Conservation (phyloP, 441 rosid genomes). For the Adansonia gregorii region DNA sequence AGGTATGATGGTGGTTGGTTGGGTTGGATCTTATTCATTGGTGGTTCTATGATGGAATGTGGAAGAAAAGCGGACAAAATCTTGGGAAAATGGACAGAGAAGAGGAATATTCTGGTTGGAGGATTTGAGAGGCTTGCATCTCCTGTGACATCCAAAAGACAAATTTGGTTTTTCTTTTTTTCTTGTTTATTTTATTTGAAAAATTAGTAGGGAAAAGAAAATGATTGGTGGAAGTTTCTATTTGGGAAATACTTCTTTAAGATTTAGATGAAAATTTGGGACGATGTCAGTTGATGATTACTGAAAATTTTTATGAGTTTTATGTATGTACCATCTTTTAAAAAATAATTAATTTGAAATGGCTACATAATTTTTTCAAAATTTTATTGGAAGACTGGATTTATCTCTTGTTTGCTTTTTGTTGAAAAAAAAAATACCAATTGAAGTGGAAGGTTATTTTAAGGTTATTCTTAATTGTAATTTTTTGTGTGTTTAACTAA, state of each 20-base stretch:
- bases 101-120: neutral
- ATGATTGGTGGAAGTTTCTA: neutral
- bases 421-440: neutral
- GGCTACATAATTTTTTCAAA: neutral
- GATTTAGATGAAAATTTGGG: neutral
- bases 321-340: neutral
- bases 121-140: neutral
- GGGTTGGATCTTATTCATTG: neutral
- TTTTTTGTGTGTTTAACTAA: neutral
- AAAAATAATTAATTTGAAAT: neutral
- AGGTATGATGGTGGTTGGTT: neutral
- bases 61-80: neutral
- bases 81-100: neutral
- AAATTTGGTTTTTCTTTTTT: neutral
- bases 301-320: neutral
- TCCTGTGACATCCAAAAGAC: neutral
- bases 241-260: neutral
- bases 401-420: neutral
- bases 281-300: neutral
- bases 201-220: neutral
- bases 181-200: neutral
- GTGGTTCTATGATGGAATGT: neutral
- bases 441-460: neutral
- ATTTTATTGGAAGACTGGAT: neutral
- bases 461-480: neutral